These are phyloP conservation scores for Podaxis sp. DNA, from an alignment of 768 basidiomycete genomes.

Conservation along the genomic window DNA sequence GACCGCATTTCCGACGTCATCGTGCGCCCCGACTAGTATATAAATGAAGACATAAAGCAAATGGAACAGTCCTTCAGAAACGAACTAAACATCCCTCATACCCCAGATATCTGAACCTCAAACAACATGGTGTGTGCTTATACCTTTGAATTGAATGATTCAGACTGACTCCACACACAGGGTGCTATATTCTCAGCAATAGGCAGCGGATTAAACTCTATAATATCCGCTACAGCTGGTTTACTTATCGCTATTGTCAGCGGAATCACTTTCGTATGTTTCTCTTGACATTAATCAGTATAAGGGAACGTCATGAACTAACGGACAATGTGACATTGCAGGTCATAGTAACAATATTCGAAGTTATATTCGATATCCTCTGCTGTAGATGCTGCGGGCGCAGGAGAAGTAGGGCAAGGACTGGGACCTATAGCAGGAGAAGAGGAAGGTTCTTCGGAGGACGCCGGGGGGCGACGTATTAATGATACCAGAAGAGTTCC, in stretches of 20 bases:
- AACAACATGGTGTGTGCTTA: background rate
- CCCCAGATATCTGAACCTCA: background rate
- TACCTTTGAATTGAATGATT: background rate
- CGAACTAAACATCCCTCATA: background rate
- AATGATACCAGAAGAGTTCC: background rate
- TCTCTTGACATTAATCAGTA: background rate
- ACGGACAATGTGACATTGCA: constrained; percentile 17
- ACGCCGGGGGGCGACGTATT: background rate
- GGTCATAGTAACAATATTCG: constrained; percentile 64
- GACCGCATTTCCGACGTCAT: background rate
- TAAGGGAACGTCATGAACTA: background rate
- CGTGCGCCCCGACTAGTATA: background rate
- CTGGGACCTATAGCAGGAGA: background rate
- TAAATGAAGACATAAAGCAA: background rate
- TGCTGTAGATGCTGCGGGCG: constrained; percentile 47
- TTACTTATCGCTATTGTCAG: constrained; percentile 58
- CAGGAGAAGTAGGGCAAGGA: constrained; percentile 23
- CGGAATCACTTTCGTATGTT: constrained; percentile 54
- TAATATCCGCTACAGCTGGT: constrained; percentile 57
- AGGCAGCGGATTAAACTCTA: constrained; percentile 50
- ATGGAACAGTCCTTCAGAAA: background rate
- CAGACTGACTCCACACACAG: background rate
- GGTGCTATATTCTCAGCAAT: constrained; percentile 57
- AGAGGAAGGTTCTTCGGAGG: background rate
- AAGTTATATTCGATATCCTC: constrained; percentile 52